Evolutionary conservation across 257 asterid genomes (phyloP).

Genomic region (Solanum chilense): DNA sequence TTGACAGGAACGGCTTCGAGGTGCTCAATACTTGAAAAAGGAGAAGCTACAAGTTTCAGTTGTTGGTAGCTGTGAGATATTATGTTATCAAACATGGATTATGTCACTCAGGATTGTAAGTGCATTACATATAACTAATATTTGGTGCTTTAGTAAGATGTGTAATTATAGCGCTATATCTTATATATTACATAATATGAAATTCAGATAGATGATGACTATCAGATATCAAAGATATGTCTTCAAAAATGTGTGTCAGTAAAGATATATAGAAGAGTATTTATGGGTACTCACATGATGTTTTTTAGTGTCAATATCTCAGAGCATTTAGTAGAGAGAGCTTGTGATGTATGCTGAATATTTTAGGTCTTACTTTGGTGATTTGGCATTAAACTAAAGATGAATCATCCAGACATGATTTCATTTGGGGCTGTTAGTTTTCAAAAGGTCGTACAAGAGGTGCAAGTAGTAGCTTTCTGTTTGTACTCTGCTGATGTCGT

Average conservation of each 20-base stretch:
- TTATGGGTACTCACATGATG: background rate
- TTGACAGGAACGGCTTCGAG: background rate
- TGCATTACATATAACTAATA: background rate
- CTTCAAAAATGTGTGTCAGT: background rate
- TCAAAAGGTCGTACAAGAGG: background rate
- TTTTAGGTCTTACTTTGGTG: background rate
- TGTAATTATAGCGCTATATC: background rate
- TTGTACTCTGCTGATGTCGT: background rate
- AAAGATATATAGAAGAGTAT: background rate
- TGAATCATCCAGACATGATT: background rate
- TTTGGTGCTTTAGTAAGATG: background rate
- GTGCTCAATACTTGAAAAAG: background rate
- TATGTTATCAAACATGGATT: background rate
- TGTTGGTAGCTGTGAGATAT: background rate
- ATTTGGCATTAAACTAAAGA: background rate
- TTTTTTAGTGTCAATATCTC: background rate
- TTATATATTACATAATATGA: background rate
- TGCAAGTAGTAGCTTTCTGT: background rate
- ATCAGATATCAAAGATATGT: background rate
- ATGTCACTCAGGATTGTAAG: background rate
- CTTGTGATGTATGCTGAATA: background rate
- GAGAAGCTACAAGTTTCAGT: background rate
- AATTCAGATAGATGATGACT: background rate
- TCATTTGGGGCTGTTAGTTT: background rate
- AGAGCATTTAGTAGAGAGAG: background rate